phyloP scores from a whole-genome alignment of 257 asterid species.

The Anisodus tanguticus region DNA sequence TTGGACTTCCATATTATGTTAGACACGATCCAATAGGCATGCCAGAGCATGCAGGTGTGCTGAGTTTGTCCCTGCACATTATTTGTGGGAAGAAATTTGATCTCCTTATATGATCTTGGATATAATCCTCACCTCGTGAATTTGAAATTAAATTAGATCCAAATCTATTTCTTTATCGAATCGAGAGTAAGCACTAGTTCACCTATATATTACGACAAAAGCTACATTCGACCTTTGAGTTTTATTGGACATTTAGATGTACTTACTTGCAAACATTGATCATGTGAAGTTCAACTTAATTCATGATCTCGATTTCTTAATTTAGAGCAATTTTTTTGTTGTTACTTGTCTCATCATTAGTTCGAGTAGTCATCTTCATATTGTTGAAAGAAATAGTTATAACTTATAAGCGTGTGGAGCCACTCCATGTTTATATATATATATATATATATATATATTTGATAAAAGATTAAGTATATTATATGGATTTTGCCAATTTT shows the following conservation, averaged over 20 bases:
- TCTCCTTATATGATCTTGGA: not conserved
- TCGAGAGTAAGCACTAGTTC: not conserved
- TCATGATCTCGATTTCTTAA: not conserved
- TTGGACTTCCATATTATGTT: not conserved
- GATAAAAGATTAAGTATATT: not conserved
- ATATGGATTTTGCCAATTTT: not conserved
- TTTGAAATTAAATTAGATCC: not conserved
- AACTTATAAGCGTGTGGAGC: constrained; percentile 13
- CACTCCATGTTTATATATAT: not conserved
- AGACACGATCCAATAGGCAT: not conserved
- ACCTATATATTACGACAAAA: not conserved
- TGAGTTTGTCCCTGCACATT: not conserved
- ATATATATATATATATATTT: not conserved
- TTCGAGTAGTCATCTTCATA: constrained; percentile 26
- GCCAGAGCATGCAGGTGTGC: not conserved
- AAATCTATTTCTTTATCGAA: not conserved
- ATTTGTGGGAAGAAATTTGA: not conserved
- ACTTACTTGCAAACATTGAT: constrained; percentile 19
- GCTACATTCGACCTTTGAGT: not conserved
- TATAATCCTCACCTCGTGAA: not conserved
- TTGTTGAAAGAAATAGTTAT: not conserved
- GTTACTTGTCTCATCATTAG: constrained; percentile 21
- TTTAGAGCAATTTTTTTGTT: constrained; percentile 11
- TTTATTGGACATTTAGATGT: constrained; percentile 11
- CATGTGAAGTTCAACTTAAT: constrained; percentile 9